Evolutionary conservation across 768 basidiomycete species (phyloP).

Genomic region (Myochromella boudieri): DNA sequence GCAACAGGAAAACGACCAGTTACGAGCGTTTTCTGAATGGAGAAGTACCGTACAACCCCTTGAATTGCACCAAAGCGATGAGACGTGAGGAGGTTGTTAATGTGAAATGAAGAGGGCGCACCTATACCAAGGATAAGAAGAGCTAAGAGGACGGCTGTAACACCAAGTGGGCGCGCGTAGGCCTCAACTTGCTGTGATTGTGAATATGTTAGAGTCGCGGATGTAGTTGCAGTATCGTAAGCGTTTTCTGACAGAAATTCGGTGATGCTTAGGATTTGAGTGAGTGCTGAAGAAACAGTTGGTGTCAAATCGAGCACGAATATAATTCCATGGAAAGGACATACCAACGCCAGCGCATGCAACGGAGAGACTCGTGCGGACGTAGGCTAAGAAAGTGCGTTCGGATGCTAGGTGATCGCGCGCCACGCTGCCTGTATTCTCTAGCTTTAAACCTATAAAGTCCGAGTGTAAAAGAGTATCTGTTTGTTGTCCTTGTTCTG

Average conservation of each 20-base stretch:
- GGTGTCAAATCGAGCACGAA: not conserved
- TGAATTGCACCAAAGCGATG: not conserved
- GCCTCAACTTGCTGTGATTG: constrained; percentile 2
- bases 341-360: constrained; percentile 42
- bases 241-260: constrained; percentile 9
- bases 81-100: not conserved
- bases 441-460: constrained; percentile 24
- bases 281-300: constrained; percentile 29
- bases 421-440: constrained; percentile 50
- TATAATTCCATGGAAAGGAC: constrained; percentile 4
- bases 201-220: not conserved
- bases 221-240: not conserved
- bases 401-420: constrained; percentile 54
- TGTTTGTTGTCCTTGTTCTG: no score
- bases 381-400: constrained; percentile 51
- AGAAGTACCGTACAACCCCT: constrained; percentile 14
- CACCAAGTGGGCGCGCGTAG: constrained; percentile 44
- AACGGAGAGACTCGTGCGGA: constrained; percentile 48
- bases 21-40: constrained; percentile 13
- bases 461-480: no score
- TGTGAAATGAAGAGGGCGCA: not conserved
- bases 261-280: constrained; percentile 46
- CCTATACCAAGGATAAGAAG: constrained; percentile 32
- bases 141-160: constrained; percentile 34
- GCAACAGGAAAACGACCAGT: constrained; percentile 15